Evolutionary conservation across 106 monocot genomes (phyloP).

Genomic region (Acorus calamus): DNA sequence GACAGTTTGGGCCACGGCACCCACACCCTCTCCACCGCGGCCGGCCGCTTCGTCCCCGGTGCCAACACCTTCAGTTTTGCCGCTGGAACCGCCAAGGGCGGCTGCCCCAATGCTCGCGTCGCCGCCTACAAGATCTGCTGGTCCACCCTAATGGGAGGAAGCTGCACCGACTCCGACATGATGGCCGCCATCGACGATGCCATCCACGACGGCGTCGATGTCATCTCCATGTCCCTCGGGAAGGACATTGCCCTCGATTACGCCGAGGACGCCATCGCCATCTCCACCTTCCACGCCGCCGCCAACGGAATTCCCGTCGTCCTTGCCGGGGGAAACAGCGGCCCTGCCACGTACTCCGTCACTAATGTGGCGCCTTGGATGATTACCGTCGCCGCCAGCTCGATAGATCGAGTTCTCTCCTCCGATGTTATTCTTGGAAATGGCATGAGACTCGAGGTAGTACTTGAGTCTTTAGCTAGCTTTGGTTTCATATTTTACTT

Average conservation of each 20-base stretch:
- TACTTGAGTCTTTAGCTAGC: neutral
- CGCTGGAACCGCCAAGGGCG: conserved; percentile 37
- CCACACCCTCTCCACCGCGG: conserved; percentile 44
- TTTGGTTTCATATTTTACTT: neutral
- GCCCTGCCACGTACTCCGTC: conserved; percentile 22
- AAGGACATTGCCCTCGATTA: conserved; percentile 9
- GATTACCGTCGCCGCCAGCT: conserved; percentile 46
- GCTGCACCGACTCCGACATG: conserved; percentile 53
- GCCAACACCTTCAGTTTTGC: conserved; percentile 28
- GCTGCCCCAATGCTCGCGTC: conserved; percentile 27
- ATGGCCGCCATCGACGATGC: conserved; percentile 53
- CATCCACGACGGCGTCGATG: conserved; percentile 57
- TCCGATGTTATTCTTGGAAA: neutral
- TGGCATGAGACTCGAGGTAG: too few species aligned
- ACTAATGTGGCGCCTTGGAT: conserved; percentile 45
- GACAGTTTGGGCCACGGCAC: conserved; percentile 35
- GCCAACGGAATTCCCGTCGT: conserved; percentile 38
- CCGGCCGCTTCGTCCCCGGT: conserved; percentile 28
- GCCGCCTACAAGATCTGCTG: conserved; percentile 26
- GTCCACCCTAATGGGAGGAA: conserved; percentile 11
- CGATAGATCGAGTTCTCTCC: conserved; percentile 25
- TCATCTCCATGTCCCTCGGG: conserved; percentile 55
- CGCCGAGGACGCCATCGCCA: conserved; percentile 19
- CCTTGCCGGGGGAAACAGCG: conserved; percentile 44
- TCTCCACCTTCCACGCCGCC: conserved; percentile 57